Evolutionary conservation across 495 filamentous ascomycete genomes (phyloP).

Genomic region (Penicillium turbatum): DNA sequence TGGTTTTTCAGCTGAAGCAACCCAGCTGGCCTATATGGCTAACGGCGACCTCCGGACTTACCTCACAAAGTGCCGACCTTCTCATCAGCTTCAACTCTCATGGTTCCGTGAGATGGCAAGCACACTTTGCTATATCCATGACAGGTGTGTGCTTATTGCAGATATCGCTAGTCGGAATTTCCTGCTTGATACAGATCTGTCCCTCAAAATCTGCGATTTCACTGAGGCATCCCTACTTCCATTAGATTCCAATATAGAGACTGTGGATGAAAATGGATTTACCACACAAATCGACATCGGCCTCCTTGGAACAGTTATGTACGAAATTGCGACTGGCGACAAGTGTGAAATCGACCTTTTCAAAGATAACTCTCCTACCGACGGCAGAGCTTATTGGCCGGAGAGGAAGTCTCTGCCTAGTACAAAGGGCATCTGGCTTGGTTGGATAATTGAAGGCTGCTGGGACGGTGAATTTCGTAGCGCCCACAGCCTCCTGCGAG

Average conservation of each 20-base stretch:
- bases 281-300: slow-evolving; percentile 26
- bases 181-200: slow-evolving; percentile 29
- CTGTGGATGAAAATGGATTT: slow-evolving; percentile 25
- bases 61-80: slow-evolving; percentile 13
- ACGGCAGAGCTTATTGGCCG: slow-evolving; percentile 12
- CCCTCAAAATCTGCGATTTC: slow-evolving; percentile 31
- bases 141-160: slow-evolving; percentile 25
- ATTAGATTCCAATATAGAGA: slow-evolving; percentile 23
- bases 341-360: slow-evolving; percentile 29
- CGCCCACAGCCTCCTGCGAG: too few species aligned
- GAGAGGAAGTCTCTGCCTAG: too few species aligned
- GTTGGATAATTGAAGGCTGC: too few species aligned
- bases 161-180: slow-evolving; percentile 31
- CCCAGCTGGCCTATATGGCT: slow-evolving; percentile 21
- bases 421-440: too few species aligned
- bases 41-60: slow-evolving; percentile 29
- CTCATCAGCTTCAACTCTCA: slow-evolving; percentile 17
- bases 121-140: slow-evolving; percentile 24
- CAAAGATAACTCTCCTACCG: slow-evolving; percentile 18
- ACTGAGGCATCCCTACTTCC: slow-evolving; percentile 25
- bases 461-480: too few species aligned
- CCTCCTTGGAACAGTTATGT: slow-evolving; percentile 28
- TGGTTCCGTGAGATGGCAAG: slow-evolving; percentile 29
- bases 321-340: slow-evolving; percentile 25
- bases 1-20: slow-evolving; percentile 16